Conservation (phyloP, 1,284 basidiomycete genomes). For the Ceratobasidium theobromae region DNA sequence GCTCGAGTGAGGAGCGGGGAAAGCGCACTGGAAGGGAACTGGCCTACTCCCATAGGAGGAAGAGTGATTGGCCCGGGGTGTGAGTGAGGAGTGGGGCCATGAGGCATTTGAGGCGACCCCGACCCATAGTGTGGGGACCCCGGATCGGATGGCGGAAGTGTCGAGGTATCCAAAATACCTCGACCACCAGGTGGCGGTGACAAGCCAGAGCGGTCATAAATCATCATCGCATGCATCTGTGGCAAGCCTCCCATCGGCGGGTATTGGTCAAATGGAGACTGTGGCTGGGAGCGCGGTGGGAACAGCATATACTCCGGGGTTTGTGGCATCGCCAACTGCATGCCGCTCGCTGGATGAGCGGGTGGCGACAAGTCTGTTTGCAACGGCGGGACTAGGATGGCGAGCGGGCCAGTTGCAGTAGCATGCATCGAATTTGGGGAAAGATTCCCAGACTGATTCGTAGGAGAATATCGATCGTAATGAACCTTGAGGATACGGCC, state of each 20-base stretch:
- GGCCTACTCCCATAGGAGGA: slow-evolving; percentile 29
- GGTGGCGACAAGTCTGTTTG: background rate
- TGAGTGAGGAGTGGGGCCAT: slow-evolving; percentile 3
- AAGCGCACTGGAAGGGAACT: slow-evolving; percentile 25
- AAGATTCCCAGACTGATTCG: slow-evolving; percentile 19
- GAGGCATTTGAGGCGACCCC: slow-evolving; percentile 8
- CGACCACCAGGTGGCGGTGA: slow-evolving; percentile 17
- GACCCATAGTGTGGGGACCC: slow-evolving; percentile 21
- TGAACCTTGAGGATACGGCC: slow-evolving; percentile 43
- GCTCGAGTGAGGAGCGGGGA: slow-evolving; percentile 31
- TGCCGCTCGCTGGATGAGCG: background rate
- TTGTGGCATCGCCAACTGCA: slow-evolving; percentile 26
- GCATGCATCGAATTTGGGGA: slow-evolving; percentile 26
- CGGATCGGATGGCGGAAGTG: slow-evolving; percentile 14
- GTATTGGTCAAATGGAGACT: slow-evolving; percentile 33
- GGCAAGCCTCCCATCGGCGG: slow-evolving; percentile 1
- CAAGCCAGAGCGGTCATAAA: slow-evolving; percentile 10
- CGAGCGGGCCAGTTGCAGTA: slow-evolving; percentile 10
- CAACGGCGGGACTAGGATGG: slow-evolving; percentile 10
- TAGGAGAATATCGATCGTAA: slow-evolving; percentile 33
- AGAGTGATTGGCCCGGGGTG: slow-evolving; percentile 35
- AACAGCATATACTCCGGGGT: slow-evolving; percentile 26
- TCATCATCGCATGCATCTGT: slow-evolving; percentile 23
- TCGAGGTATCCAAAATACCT: background rate
- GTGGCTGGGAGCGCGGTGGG: slow-evolving; percentile 31